Percentiles rank a stretch among this genome's conserved stretches.
These are phyloP conservation scores for Tillandsia fasciculata DNA, from an alignment of 176 grass and related monocot species.

Conservation along the genomic window DNA sequence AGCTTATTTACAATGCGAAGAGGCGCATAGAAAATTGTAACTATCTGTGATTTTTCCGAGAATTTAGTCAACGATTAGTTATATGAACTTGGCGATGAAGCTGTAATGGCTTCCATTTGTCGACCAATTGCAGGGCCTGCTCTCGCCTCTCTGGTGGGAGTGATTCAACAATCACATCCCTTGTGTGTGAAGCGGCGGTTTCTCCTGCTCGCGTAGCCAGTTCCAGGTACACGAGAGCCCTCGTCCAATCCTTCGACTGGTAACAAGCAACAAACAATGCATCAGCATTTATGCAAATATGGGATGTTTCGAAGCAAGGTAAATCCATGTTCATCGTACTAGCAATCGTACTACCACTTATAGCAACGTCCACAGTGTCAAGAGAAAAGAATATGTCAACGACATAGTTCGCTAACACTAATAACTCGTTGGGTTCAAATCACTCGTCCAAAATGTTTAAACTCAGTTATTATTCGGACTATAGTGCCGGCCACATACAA, in stretches of 20 bases:
- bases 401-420: no score
- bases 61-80: background rate
- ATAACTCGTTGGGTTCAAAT: no score
- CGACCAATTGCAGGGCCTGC: constrained; percentile 25
- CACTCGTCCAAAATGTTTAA: no score
- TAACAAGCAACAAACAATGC: constrained; percentile 8
- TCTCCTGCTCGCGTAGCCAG: constrained; percentile 52
- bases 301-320: background rate
- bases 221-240: constrained; percentile 52
- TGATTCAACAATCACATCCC: constrained; percentile 37
- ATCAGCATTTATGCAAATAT: constrained; percentile 5
- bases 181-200: constrained; percentile 41
- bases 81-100: background rate
- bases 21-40: no score
- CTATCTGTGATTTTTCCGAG: background rate
- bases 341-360: background rate
- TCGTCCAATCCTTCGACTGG: constrained; percentile 44
- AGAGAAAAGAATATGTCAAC: no score
- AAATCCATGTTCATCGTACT: background rate
- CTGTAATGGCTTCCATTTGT: constrained; percentile 38
- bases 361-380: no score
- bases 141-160: constrained; percentile 20
- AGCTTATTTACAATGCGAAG: no score
- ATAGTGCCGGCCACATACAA: no score
- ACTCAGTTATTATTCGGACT: no score